Conservation (phyloP, 495 filamentous ascomycete species). For the Oleoguttula mirabilis region DNA sequence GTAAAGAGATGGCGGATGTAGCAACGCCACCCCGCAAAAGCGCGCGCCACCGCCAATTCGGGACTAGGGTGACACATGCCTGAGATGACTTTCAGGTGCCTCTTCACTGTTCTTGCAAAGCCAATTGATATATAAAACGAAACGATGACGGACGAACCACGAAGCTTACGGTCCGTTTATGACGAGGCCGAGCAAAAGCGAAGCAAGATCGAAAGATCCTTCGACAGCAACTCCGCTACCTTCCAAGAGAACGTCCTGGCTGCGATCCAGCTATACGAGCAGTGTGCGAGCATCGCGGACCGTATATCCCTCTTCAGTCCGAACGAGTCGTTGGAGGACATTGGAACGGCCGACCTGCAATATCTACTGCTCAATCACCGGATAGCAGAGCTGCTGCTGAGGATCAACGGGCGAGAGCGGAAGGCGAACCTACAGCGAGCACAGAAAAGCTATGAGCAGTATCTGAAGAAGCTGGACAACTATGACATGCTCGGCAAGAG, state of each 20-base stretch:
- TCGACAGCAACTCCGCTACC: conserved; percentile 40
- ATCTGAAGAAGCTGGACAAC: conserved; percentile 58
- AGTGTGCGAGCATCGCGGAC: conserved; percentile 56
- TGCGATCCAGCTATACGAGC: conserved; percentile 56
- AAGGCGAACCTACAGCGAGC: conserved; percentile 50
- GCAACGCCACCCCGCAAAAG: too few species aligned
- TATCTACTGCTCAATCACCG: conserved; percentile 58
- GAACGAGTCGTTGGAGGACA: conserved; percentile 83
- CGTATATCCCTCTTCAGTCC: conserved; percentile 72
- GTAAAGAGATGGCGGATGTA: too few species aligned
- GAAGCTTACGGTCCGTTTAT: conserved; percentile 47
- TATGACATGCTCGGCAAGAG: conserved; percentile 58
- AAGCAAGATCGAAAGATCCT: conserved; percentile 34
- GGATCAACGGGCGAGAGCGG: conserved; percentile 40
- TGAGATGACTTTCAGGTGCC: too few species aligned
- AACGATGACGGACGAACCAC: conserved; percentile 46
- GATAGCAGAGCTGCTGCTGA: conserved; percentile 54
- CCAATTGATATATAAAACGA: too few species aligned
- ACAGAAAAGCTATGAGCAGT: conserved; percentile 59
- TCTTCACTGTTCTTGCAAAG: too few species aligned
- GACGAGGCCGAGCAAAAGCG: conserved; percentile 44
- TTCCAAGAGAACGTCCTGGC: conserved; percentile 57
- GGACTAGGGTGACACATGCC: too few species aligned
- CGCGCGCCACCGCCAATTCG: too few species aligned
- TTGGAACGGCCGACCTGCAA: conserved; percentile 69